phyloP scores from a whole-genome alignment of 2,329 filamentous ascomycete species.

The Alternaria panax region DNA sequence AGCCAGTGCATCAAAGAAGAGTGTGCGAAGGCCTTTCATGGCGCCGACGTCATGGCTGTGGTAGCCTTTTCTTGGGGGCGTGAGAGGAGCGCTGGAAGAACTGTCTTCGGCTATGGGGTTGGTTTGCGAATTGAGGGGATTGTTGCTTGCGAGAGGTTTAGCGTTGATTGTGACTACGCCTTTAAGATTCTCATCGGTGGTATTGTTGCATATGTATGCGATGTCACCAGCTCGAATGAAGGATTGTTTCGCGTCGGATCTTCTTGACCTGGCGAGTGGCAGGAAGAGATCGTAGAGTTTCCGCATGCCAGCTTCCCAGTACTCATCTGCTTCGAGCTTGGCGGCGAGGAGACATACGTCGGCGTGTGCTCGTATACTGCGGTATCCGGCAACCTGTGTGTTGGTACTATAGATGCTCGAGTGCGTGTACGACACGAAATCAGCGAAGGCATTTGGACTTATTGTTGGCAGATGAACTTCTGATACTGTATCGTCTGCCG shows the following conservation, averaged over 20 bases:
- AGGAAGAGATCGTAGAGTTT: slow-evolving; percentile 14
- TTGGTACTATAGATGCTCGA: slow-evolving; percentile 30
- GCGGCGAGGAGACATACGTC: slow-evolving; percentile 21
- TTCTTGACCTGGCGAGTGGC: slow-evolving; percentile 4
- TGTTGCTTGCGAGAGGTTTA: background rate
- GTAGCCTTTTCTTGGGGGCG: background rate
- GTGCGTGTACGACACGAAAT: slow-evolving; percentile 27
- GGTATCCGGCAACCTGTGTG: slow-evolving; percentile 12
- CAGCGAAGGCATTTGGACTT: slow-evolving; percentile 17
- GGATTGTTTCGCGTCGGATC: background rate
- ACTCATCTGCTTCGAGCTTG: slow-evolving; percentile 10
- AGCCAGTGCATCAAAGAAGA: slow-evolving; percentile 29
- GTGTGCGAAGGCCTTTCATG: slow-evolving; percentile 4
- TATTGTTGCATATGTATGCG: slow-evolving; percentile 15
- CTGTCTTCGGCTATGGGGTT: background rate
- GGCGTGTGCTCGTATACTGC: slow-evolving; percentile 10
- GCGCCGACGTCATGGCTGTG: background rate
- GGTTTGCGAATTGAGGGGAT: background rate
- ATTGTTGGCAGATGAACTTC: background rate
- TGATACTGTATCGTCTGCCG: background rate
- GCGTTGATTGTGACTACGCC: background rate
- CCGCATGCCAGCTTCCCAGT: slow-evolving; percentile 18
- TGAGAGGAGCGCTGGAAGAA: background rate
- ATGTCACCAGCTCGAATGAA: slow-evolving; percentile 19
- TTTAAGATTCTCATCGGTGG: background rate